A percentile compares a stretch with the other conserved stretches of the same genome.
These are phyloP conservation scores for Zymoseptoria ardabiliae DNA, from an alignment of 2,329 filamentous ascomycete genomes.

Conservation along the genomic window DNA sequence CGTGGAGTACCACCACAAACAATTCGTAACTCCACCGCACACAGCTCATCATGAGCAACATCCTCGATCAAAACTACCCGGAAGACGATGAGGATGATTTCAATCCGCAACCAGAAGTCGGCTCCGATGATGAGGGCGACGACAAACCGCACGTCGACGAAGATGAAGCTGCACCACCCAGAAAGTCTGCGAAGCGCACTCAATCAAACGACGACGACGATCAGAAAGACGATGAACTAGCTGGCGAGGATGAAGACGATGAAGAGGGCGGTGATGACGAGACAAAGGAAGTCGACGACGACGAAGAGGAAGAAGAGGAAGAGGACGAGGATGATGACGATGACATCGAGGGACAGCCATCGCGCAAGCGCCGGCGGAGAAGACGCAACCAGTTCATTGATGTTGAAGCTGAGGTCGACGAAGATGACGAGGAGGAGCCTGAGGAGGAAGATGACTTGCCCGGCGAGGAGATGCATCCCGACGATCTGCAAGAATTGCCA, in stretches of 20 bases:
- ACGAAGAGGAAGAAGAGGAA: constrained; percentile 31
- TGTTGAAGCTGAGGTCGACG: constrained; percentile 96
- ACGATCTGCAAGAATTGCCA: constrained; percentile 71
- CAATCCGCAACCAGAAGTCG: constrained; percentile 69
- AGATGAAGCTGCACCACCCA: constrained; percentile 30
- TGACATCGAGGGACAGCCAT: constrained; percentile 53
- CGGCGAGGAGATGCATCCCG: constrained; percentile 79
- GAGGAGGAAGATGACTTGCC: constrained; percentile 86
- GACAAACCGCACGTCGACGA: constrained; percentile 28
- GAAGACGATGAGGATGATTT: constrained; percentile 79
- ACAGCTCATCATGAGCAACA: constrained; percentile 28
- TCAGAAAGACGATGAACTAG: constrained; percentile 40
- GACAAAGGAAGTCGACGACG: constrained; percentile 56
- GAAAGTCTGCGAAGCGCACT: constrained; percentile 25
- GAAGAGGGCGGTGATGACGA: constrained; percentile 48
- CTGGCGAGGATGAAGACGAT: constrained; percentile 50
- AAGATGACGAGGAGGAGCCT: constrained; percentile 77
- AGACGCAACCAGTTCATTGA: constrained; percentile 84
- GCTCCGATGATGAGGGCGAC: constrained; percentile 61
- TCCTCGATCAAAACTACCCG: constrained; percentile 46
- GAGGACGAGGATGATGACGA: constrained; percentile 28
- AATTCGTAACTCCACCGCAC: neutral
- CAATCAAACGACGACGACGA: constrained; percentile 40
- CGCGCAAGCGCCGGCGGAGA: constrained; percentile 69
- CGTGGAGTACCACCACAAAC: neutral